Percentiles rank a stretch among this genome's conserved stretches.
Conservation (phyloP, 805 yeast genomes). For the Schizosaccharomyces pombe region DNA sequence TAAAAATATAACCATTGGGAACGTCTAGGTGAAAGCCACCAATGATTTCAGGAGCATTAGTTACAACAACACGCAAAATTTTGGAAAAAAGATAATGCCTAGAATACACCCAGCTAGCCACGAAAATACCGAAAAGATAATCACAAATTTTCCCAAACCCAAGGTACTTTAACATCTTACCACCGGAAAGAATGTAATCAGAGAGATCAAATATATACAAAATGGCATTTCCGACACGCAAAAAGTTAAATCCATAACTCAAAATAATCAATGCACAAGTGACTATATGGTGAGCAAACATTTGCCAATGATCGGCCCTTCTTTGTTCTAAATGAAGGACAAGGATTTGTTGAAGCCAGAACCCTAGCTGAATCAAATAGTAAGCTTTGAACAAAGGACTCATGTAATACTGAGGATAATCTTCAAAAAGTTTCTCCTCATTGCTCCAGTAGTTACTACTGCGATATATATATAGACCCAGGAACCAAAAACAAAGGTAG, state of each 20-base stretch:
- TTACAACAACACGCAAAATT: constrained; percentile 34
- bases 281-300: constrained; percentile 73
- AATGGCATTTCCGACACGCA: constrained; percentile 57
- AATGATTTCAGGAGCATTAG: constrained; percentile 23
- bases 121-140: constrained; percentile 38
- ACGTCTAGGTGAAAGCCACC: constrained; percentile 3
- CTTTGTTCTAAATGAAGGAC: constrained; percentile 54
- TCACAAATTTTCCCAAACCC: constrained; percentile 42
- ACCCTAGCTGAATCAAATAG: constrained; percentile 48
- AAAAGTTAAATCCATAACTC: constrained; percentile 48
- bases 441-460: neutral
- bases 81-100: constrained; percentile 58
- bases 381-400: constrained; percentile 33
- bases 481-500: constrained; percentile 26
- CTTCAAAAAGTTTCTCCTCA: neutral
- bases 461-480: neutral
- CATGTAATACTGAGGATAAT: constrained; percentile 53
- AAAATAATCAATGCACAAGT: constrained; percentile 46
- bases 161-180: constrained; percentile 56
- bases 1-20: constrained; percentile 9
- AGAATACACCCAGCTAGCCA: constrained; percentile 42
- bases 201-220: constrained; percentile 63
- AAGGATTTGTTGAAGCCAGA: constrained; percentile 61
- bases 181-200: constrained; percentile 46
- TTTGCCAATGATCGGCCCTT: constrained; percentile 64